Evolutionary conservation across 495 filamentous ascomycete genomes (phyloP).

Genomic region (Letharia columbiana): DNA sequence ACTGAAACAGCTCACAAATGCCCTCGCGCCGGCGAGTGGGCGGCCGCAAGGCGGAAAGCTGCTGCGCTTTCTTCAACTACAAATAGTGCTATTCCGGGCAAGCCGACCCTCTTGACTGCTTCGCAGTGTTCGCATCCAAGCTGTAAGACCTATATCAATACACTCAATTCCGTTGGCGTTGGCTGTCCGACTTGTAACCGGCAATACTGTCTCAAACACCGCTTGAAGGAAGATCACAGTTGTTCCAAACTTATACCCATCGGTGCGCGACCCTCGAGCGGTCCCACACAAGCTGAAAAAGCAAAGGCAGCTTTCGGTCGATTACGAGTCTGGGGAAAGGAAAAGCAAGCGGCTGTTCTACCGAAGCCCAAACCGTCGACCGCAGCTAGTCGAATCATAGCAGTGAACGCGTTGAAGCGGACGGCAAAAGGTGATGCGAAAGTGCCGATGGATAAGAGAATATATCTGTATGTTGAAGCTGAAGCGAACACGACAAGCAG

Average conservation of each 20-base stretch:
- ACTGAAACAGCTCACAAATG: constrained; percentile 79
- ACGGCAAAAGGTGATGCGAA: constrained; percentile 81
- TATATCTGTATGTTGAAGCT: constrained; percentile 80
- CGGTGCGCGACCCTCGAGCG: constrained; percentile 46
- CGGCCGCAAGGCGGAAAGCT: constrained; percentile 29
- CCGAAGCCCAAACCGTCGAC: constrained; percentile 53
- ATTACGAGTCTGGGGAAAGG: constrained; percentile 59
- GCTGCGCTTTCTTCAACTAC: constrained; percentile 10
- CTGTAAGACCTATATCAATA: constrained; percentile 85
- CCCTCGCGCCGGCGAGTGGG: constrained; percentile 77
- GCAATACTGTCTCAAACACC: constrained; percentile 87
- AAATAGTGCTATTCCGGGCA: constrained; percentile 26
- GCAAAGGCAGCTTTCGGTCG: constrained; percentile 54
- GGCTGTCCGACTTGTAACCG: constrained; percentile 73
- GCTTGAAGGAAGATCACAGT: constrained; percentile 78
- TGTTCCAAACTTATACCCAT: constrained; percentile 64
- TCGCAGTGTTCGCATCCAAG: constrained; percentile 62
- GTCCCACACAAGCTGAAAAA: constrained; percentile 41
- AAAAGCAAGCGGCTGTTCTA: constrained; percentile 43
- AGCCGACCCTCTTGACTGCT: constrained; percentile 52
- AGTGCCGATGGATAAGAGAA: constrained; percentile 64
- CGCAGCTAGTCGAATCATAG: constrained; percentile 49
- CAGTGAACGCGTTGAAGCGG: constrained; percentile 68
- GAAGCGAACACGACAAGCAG: constrained; percentile 68
- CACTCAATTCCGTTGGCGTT: constrained; percentile 64